Base-by-base conservation (phyloP, 495 filamentous ascomycete genomes). In the Penicillium canariense region DNA sequence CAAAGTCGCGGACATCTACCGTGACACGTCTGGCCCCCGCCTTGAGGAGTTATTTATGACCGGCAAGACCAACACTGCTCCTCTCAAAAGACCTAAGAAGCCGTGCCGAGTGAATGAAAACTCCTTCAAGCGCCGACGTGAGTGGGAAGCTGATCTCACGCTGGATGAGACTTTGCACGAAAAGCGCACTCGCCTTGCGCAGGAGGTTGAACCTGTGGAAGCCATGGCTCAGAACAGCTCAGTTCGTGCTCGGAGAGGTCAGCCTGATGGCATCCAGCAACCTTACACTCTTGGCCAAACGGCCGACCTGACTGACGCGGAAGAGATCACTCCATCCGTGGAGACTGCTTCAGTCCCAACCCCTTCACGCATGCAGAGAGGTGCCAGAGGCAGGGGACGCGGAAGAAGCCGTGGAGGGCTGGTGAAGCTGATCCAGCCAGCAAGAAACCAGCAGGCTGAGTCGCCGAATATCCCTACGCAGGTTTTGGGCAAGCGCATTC, bases 51-150 rank as follows among this genome's bases (percentile, higher is more conserved):
- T 35, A 4, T 68, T 68, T 28, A 32, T 52, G 15, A 59, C 14
- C n/a, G 65, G 65, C 20, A 73, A 73, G 36, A 64, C 65, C 20
- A 72, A 72, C 47, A 66, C 60, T 15, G 59, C 62, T 42, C 56
- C 69, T 1, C 54, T 61, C 10, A 68, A 65, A 49, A 26, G 62
- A 18, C 51, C 65, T 9, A 65, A 55, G 39, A 68, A 68, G 36
- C 56, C 59, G 23, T 48, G 40, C 31, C 56, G 28, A 12, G 54
- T 51, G 31, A 56, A 65, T 12, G 59, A 66, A 31, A 48, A 31
- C 14, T 47, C 59, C 3, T 60, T 55, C 52, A 64, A 68, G 42
- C 68, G 60, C 22, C 67, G 65, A 15, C 60, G 59, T 26, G 54
- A 65, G 14, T 65, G 65, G 56, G 71, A 73, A 50, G 44, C 40